Base-by-base conservation (phyloP, 2,329 filamentous ascomycete genomes). In the Alternaria alternata region DNA sequence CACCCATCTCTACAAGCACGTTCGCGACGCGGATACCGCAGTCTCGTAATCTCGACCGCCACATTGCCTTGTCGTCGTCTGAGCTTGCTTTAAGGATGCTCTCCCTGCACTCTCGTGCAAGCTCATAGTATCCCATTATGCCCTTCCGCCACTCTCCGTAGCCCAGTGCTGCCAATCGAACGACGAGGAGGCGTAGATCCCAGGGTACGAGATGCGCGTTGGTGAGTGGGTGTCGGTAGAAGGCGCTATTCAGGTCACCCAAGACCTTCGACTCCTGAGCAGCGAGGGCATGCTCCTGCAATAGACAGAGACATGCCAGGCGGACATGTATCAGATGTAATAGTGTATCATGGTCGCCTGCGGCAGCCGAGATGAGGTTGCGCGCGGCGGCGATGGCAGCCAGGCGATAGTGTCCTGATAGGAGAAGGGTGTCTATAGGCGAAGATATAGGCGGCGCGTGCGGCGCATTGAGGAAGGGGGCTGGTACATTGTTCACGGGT, bases 51-150 rank as follows among this genome's bases (percentile, higher is more conserved):
- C 94, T 81, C 1, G 80, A 79, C 65, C 87, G 88, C 94, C 94
- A 98, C 6, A 90, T 68, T 16, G 84, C 81, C 22, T 87, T 86
- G 1, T 87, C 83, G 0, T 55, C 34, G 51, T 85, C 82, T 9
- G 86, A 84, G 5, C 71, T 11, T 68, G 77, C 71, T 28, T 57
- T 74, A 48, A 55, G 79, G 5, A 92, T 81, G 57, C 86, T 84
- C 2, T 82, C 81, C 18, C 93, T 84, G 2, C 92, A 92, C 77
- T 96, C 93, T 8, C 91, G 81, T 0, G 90, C 93, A 2, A 98
- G 85, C 64, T 97, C 93, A 75, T 97, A 96, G 75, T 96, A 92
- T 44, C 91, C 91, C 84, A 95, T 94, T 58, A 99, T 89, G 4
- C 92, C 91, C 62, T 94, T 86, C 5, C 94, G 86, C 51, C 89